Conservation (phyloP, 2,329 filamentous ascomycete species). For the Penicillium brasilianum region DNA sequence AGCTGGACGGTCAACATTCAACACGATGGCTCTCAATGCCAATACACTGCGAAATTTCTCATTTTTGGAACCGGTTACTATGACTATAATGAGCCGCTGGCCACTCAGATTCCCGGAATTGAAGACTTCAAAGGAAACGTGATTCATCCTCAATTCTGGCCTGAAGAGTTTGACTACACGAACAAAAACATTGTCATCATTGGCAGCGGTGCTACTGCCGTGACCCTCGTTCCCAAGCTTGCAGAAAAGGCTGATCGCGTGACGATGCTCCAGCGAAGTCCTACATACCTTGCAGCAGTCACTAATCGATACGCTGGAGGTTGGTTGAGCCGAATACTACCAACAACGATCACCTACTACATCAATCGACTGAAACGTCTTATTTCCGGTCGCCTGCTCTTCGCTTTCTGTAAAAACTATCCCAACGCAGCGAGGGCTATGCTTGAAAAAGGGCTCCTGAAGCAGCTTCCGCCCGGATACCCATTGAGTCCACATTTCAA, state of each 20-base stretch:
- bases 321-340: neutral
- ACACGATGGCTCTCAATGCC: neutral
- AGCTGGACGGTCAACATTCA: neutral
- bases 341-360: neutral
- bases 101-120: neutral
- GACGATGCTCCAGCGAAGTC: constrained; percentile 10
- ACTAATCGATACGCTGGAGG: neutral
- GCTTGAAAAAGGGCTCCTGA: neutral
- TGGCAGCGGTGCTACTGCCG: constrained; percentile 8
- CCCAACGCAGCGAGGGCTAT: neutral
- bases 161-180: neutral
- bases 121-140: neutral
- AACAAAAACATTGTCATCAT: constrained; percentile 6
- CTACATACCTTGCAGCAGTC: neutral
- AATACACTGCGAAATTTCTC: neutral
- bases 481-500: constrained; percentile 4
- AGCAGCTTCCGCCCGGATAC: neutral
- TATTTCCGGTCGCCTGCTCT: neutral
- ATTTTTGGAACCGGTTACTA: constrained; percentile 5
- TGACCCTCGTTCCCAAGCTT: constrained; percentile 5
- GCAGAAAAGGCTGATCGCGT: constrained; percentile 3
- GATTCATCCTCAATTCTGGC: constrained; percentile 10
- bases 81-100: neutral
- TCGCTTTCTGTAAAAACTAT: neutral
- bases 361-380: constrained; percentile 1